Conservation (phyloP, 2,329 filamentous ascomycete genomes). For the Cercospora beticola region DNA sequence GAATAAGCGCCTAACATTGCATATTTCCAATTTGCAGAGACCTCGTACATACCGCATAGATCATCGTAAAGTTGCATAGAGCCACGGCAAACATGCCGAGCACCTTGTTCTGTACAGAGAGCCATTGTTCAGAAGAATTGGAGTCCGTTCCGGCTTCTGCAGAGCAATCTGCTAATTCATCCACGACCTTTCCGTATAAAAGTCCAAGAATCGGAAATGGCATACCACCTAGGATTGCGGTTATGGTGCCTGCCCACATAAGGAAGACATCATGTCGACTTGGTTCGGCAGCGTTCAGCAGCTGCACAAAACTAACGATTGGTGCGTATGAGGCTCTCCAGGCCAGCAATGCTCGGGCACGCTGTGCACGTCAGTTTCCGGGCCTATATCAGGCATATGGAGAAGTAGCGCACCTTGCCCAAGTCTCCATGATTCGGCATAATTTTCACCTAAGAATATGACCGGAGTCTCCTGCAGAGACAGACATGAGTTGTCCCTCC, state of each 20-base stretch:
- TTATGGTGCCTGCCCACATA: conserved; percentile 1
- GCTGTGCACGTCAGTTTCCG: neutral
- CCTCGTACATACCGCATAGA: conserved; percentile 1
- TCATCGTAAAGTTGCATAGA: neutral
- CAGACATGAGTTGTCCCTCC: neutral
- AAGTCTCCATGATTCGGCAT: neutral
- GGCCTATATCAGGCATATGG: neutral
- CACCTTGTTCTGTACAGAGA: conserved; percentile 5
- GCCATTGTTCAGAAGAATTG: neutral
- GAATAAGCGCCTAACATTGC: neutral
- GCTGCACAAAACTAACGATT: neutral
- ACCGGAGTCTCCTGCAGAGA: neutral
- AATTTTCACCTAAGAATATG: neutral
- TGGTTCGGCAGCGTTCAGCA: neutral
- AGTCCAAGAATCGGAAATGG: conserved; percentile 2
- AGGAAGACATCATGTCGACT: conserved; percentile 5
- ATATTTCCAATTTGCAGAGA: neutral
- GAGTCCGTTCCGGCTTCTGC: neutral
- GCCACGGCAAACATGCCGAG: conserved; percentile 3
- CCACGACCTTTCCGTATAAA: conserved; percentile 1
- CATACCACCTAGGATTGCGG: neutral
- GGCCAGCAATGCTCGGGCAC: conserved; percentile 4
- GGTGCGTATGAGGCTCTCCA: neutral
- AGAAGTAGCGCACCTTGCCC: neutral
- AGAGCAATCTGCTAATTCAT: conserved; percentile 6